These are phyloP conservation scores for Aspergillus sp. DNA, from an alignment of 2,329 filamentous ascomycete genomes.

Conservation along the genomic window DNA sequence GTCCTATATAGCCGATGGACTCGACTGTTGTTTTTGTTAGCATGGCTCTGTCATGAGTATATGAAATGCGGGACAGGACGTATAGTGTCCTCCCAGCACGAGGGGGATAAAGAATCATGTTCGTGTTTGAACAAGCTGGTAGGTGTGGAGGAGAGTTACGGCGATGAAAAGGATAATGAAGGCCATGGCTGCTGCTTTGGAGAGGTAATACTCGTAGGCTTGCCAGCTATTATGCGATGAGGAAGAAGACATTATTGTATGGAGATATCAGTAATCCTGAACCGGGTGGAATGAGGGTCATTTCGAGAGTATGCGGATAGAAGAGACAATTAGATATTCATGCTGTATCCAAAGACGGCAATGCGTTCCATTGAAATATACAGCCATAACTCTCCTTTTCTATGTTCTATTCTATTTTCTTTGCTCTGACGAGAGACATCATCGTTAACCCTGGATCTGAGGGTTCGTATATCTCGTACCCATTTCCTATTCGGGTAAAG, in stretches of 20 bases:
- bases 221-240: constrained; percentile 2
- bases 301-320: neutral
- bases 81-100: constrained; percentile 30
- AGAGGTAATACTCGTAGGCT: constrained; percentile 19
- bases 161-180: constrained; percentile 17
- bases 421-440: neutral
- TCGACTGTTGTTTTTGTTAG: constrained; percentile 34
- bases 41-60: neutral
- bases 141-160: constrained; percentile 14
- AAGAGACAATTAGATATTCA: neutral
- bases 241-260: neutral
- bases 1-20: constrained; percentile 44
- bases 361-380: neutral
- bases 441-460: neutral
- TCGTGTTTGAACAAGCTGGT: constrained; percentile 14
- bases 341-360: too few species aligned
- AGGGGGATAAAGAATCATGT: constrained; percentile 23
- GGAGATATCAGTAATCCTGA: neutral
- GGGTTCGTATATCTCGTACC: constrained; percentile 14
- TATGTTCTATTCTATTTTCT: neutral
- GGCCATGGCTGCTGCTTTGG: constrained; percentile 15
- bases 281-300: too few species aligned
- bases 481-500: constrained; percentile 7
- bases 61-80: constrained; percentile 4
- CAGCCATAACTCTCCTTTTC: neutral